These are phyloP conservation scores for Alternaria solani DNA, from an alignment of 2,329 filamentous ascomycete genomes.

Conservation along the genomic window DNA sequence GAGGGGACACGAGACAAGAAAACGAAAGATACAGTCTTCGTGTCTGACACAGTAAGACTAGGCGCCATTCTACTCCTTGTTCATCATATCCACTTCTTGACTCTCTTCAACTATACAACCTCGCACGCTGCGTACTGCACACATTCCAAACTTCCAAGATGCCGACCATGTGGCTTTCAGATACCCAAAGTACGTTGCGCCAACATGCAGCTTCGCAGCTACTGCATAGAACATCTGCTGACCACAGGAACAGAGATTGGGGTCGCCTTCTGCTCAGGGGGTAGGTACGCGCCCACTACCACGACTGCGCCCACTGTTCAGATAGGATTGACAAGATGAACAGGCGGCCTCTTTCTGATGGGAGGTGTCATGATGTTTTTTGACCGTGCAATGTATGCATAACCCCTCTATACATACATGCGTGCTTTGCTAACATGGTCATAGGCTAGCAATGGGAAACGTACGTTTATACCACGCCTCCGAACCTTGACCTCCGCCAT, in stretches of 20 bases:
- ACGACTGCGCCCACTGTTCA: conserved; percentile 24
- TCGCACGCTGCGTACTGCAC: conserved; percentile 13
- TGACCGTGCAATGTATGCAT: conserved; percentile 85
- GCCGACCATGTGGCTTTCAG: conserved; percentile 95
- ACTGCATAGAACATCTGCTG: conserved; percentile 9
- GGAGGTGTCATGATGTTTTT: conserved; percentile 97
- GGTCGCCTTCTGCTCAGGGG: conserved; percentile 96
- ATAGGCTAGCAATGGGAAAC: conserved; percentile 96
- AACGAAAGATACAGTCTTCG: conserved; percentile 13
- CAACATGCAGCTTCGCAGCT: neutral
- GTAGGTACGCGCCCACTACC: conserved; percentile 65
- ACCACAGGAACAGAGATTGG: conserved; percentile 75
- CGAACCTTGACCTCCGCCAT: neutral
- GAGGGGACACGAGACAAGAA: conserved; percentile 45
- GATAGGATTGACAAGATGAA: conserved; percentile 14
- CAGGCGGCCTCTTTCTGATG: conserved; percentile 93
- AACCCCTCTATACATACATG: neutral
- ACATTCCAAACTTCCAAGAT: conserved; percentile 51
- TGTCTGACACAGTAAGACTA: conserved; percentile 12
- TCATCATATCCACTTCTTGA: neutral
- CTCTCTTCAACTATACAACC: neutral
- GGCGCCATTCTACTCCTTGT: conserved; percentile 5
- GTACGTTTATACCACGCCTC: conserved; percentile 56
- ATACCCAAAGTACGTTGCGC: conserved; percentile 82
- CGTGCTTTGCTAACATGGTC: conserved; percentile 13